Percentiles rank a stretch among this genome's conserved stretches.
phyloP scores from a whole-genome alignment of 2,329 filamentous ascomycete species.

The Stenocarpella maydis region DNA sequence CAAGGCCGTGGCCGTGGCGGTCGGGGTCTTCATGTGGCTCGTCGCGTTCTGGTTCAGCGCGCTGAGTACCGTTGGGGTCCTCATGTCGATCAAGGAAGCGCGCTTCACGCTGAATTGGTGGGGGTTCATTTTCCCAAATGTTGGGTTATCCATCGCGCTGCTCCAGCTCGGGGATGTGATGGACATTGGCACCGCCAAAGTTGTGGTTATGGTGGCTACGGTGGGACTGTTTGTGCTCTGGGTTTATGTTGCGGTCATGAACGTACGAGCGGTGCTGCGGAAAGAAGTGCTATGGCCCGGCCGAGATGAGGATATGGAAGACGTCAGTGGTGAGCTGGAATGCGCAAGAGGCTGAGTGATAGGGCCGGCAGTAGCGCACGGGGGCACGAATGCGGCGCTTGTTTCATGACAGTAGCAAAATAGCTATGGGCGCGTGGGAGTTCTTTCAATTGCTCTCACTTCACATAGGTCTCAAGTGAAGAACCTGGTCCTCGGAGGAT shows the following conservation, averaged over 20 bases:
- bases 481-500: no score
- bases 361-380: no score
- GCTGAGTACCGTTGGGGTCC: slow-evolving; percentile 49
- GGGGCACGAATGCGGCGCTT: not conserved
- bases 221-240: not conserved
- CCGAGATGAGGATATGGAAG: not conserved
- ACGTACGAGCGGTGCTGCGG: not conserved
- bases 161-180: slow-evolving; percentile 10
- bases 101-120: slow-evolving; percentile 60
- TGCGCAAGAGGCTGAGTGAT: not conserved
- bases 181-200: not conserved
- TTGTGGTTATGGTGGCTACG: not conserved
- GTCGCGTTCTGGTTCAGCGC: slow-evolving; percentile 63
- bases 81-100: slow-evolving; percentile 49
- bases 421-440: not conserved
- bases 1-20: slow-evolving; percentile 53
- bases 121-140: slow-evolving; percentile 68
- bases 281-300: slow-evolving; percentile 1
- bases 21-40: slow-evolving; percentile 60
- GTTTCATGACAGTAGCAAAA: not conserved
- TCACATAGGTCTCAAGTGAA: no score
- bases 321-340: not conserved
- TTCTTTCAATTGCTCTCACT: no score
- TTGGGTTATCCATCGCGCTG: slow-evolving; percentile 53
- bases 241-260: not conserved